A percentile compares a stretch with the other conserved stretches of the same genome.
Conservation (phyloP, 2,329 filamentous ascomycete genomes). For the Coleophoma crateriformis region DNA sequence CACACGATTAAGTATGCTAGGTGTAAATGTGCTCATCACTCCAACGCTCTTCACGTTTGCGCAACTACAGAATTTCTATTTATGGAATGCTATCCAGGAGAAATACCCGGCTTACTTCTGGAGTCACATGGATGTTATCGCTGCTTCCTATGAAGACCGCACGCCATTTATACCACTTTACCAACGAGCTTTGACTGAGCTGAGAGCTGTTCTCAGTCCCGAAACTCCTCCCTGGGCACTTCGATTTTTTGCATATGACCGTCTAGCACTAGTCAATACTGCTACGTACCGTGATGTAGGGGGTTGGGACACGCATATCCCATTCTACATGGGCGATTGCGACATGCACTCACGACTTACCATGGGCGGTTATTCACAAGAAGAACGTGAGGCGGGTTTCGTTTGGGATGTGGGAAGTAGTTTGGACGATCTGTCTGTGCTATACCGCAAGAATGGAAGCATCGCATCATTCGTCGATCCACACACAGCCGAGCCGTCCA, state of each 20-base stretch:
- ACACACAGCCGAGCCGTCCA: conserved; percentile 9
- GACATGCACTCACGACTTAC: conserved; percentile 45
- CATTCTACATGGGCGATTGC: conserved; percentile 53
- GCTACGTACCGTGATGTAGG: conserved; percentile 38
- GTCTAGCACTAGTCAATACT: conserved; percentile 50
- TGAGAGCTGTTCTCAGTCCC: conserved; percentile 1
- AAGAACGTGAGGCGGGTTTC: conserved; percentile 33
- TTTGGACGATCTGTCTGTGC: conserved; percentile 38
- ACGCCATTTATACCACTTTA: conserved; percentile 13
- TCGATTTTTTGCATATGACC: conserved; percentile 54
- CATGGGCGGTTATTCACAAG: conserved; percentile 38
- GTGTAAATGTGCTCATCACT: conserved; percentile 44
- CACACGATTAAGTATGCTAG: conserved; percentile 40
- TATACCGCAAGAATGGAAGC: conserved; percentile 37
- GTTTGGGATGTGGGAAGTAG: conserved; percentile 39
- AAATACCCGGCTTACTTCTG: conserved; percentile 47
- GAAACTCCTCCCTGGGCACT: conserved; percentile 35
- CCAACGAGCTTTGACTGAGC: background rate
- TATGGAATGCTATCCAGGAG: conserved; percentile 37
- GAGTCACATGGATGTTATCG: conserved; percentile 50
- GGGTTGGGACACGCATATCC: conserved; percentile 52
- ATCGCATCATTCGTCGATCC: conserved; percentile 25
- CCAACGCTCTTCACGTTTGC: conserved; percentile 48
- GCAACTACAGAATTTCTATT: conserved; percentile 49
- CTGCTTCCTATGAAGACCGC: conserved; percentile 33